Percentiles rank a stretch among this genome's conserved stretches.
These are phyloP conservation scores for Emydomyces testavorans DNA, from an alignment of 2,329 filamentous ascomycete species.

Conservation along the genomic window DNA sequence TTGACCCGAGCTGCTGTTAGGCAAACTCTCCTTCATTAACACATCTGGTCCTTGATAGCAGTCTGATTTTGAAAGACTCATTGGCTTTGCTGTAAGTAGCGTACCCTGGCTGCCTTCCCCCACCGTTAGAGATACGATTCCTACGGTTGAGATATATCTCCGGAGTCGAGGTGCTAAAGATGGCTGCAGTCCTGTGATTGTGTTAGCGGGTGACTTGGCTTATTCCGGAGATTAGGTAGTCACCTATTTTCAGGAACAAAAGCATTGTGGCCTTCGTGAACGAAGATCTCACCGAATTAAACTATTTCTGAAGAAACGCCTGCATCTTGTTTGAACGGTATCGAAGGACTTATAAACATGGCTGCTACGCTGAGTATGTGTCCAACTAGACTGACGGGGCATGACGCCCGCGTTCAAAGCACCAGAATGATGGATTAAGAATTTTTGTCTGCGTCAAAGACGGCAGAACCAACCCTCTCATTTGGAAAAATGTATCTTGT, in stretches of 20 bases:
- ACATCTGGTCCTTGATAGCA: neutral
- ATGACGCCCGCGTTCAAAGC: neutral
- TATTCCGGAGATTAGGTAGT: conserved; percentile 8
- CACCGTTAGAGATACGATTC: neutral
- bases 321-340: neutral
- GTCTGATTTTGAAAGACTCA: neutral
- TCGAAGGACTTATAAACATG: conserved; percentile 23
- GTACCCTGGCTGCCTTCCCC: neutral
- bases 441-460: neutral
- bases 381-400: conserved; percentile 10
- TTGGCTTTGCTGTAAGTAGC: conserved; percentile 7
- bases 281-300: neutral
- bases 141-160: neutral
- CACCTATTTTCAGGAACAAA: conserved; percentile 4
- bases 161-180: neutral
- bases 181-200: neutral
- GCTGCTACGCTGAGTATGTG: conserved; percentile 37
- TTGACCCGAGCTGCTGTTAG: neutral
- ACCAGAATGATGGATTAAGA: too few relatives aligned
- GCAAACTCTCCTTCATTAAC: neutral
- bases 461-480: neutral
- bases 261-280: neutral
- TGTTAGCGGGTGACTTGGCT: conserved; percentile 10
- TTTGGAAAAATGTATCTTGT: conserved; percentile 14
- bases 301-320: neutral